phyloP scores from a whole-genome alignment of 176 grass and related monocot species.

The Oryza officinalis region DNA sequence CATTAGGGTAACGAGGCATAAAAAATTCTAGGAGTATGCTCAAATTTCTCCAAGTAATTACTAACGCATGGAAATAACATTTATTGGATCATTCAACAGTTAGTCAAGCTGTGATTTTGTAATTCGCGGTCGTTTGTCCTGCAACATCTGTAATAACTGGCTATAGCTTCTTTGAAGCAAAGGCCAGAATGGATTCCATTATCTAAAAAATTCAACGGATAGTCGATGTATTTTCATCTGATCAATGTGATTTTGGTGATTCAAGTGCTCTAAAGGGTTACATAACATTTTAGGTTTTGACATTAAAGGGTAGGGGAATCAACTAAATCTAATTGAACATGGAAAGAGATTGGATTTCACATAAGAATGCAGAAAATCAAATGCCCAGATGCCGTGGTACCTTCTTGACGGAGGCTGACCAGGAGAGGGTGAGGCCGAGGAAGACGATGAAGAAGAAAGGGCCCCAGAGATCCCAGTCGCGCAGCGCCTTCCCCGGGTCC shows the following conservation, averaged over 20 bases:
- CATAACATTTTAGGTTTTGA: not conserved
- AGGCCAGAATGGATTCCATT: no score
- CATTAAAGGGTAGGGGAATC: not conserved
- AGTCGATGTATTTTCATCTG: not conserved
- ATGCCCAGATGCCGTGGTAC: conserved; percentile 28
- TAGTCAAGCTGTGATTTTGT: no score
- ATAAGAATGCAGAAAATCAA: not conserved
- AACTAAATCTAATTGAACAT: not conserved
- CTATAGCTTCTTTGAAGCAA: no score
- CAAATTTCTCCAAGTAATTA: not conserved
- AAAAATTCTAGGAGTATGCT: not conserved
- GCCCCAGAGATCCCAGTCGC: conserved; percentile 96
- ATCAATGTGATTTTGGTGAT: not conserved
- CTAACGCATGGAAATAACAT: not conserved
- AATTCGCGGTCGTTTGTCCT: no score
- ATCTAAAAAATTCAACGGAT: not conserved
- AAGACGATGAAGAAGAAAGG: conserved; percentile 98
- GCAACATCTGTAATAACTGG: no score
- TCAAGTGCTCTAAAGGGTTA: not conserved
- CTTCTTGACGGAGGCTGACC: conserved; percentile 82
- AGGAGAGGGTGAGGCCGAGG: conserved; percentile 85
- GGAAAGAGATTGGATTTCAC: not conserved
- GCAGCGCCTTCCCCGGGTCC: conserved; percentile 85
- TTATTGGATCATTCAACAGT: not conserved
- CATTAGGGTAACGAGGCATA: not conserved